Percentiles rank a stretch among this genome's conserved stretches.
phyloP scores from a whole-genome alignment of 192 early-diverging fungal genomes.

The Funneliformis mosseae region DNA sequence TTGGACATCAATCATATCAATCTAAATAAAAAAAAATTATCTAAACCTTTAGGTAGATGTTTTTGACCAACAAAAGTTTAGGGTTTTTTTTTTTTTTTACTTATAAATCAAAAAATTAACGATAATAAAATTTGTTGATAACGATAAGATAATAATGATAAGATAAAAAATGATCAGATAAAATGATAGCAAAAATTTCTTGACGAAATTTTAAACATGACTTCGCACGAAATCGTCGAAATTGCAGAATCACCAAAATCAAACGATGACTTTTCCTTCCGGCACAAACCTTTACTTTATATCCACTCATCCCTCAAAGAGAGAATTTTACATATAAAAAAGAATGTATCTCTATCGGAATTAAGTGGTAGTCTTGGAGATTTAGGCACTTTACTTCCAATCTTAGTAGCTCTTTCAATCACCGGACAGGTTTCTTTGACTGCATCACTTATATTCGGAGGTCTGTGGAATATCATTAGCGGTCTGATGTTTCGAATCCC shows the following conservation, averaged over 20 bases:
- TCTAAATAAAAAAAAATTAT: no score
- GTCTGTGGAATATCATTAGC: conserved; percentile 83
- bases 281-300: conserved; percentile 15
- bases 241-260: conserved; percentile 2
- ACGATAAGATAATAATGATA: no score
- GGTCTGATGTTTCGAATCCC: conserved; percentile 79
- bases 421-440: conserved; percentile 76
- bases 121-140: no score
- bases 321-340: conserved; percentile 14
- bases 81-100: no score
- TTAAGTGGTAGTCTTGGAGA: conserved; percentile 73
- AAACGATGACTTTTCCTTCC: background rate
- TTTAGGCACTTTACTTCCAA: conserved; percentile 84
- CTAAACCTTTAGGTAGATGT: no score
- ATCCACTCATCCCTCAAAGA: conserved; percentile 19
- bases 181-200: background rate
- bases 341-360: conserved; percentile 38
- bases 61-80: no score
- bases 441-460: conserved; percentile 82
- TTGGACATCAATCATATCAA: no score
- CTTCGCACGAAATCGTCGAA: conserved; percentile 23
- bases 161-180: no score
- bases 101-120: no score
- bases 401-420: conserved; percentile 77
- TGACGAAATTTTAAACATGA: conserved; percentile 16